These are phyloP conservation scores for Pythium utonaiense DNA, from an alignment of 352 stramenopile species.

Conservation along the genomic window DNA sequence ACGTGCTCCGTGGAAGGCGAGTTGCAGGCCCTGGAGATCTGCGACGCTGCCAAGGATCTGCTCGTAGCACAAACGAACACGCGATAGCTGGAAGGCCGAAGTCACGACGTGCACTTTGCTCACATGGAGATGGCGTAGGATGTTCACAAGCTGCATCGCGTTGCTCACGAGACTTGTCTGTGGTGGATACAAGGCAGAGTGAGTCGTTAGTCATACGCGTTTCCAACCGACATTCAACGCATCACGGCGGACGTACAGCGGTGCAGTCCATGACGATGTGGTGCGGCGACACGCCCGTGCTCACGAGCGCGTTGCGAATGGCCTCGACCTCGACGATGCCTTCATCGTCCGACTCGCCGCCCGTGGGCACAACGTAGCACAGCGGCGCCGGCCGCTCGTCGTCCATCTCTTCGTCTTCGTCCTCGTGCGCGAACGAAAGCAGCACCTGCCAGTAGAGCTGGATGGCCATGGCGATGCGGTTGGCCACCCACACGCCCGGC, in stretches of 20 bases:
- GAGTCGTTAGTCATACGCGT: background rate
- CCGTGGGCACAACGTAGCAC: constrained; percentile 32
- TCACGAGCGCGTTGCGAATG: constrained; percentile 48
- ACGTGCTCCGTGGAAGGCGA: constrained; percentile 30
- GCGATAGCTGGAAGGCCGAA: constrained; percentile 32
- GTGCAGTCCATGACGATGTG: constrained; percentile 74
- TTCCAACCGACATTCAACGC: background rate
- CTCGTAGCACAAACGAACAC: constrained; percentile 31
- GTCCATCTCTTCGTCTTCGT: constrained; percentile 18
- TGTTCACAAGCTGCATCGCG: constrained; percentile 25
- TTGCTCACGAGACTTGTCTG: constrained; percentile 43
- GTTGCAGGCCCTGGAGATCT: constrained; percentile 22
- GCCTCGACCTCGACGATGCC: constrained; percentile 44
- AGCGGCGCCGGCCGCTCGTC: constrained; percentile 9
- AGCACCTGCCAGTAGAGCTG: constrained; percentile 58
- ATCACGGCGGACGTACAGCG: constrained; percentile 27
- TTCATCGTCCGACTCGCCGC: constrained; percentile 35
- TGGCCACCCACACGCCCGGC: constrained; percentile 28
- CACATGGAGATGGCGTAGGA: constrained; percentile 32
- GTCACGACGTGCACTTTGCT: constrained; percentile 35
- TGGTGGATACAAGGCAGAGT: background rate
- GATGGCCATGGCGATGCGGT: constrained; percentile 37
- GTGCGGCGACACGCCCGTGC: constrained; percentile 53
- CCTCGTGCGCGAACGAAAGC: constrained; percentile 32
- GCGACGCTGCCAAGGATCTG: constrained; percentile 20